Evolutionary conservation across 495 filamentous ascomycete species (phyloP).

Genomic region (Cryomyces minteri): DNA sequence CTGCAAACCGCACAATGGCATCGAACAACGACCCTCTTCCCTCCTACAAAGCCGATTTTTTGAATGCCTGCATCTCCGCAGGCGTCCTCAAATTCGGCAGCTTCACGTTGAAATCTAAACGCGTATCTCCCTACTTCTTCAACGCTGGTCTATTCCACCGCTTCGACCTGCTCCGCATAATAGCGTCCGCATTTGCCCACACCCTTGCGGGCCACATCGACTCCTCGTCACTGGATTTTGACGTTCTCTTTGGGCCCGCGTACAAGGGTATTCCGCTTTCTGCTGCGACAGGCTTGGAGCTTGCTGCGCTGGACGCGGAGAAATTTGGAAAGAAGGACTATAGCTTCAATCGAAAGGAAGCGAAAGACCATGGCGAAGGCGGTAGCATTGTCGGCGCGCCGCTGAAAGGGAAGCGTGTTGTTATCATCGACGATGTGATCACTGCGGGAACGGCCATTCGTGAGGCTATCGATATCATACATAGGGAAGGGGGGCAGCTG

Average conservation of each 20-base stretch:
- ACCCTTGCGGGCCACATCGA: constrained; percentile 30
- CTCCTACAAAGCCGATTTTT: constrained; percentile 43
- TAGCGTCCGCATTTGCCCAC: constrained; percentile 62
- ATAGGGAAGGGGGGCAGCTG: constrained; percentile 59
- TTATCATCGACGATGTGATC: constrained; percentile 92
- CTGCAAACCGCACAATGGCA: too few relatives aligned
- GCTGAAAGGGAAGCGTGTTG: constrained; percentile 62
- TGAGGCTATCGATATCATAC: constrained; percentile 72
- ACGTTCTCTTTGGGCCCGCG: constrained; percentile 67
- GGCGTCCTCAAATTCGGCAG: constrained; percentile 74
- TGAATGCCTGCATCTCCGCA: constrained; percentile 50
- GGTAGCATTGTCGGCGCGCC: constrained; percentile 77
- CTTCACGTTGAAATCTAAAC: constrained; percentile 80
- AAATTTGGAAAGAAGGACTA: constrained; percentile 47
- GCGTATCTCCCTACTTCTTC: constrained; percentile 97
- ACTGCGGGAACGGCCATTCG: constrained; percentile 87
- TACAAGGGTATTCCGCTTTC: constrained; percentile 93
- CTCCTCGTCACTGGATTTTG: constrained; percentile 29
- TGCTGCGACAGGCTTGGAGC: constrained; percentile 47
- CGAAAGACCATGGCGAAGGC: constrained; percentile 85
- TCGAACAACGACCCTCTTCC: constrained; percentile 3
- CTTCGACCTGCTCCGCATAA: constrained; percentile 49
- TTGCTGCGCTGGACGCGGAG: constrained; percentile 39
- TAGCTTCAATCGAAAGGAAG: constrained; percentile 88
- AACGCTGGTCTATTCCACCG: constrained; percentile 77